Evolutionary conservation across 2,329 filamentous ascomycete species (phyloP), one percentile per base, ranked within the genome.

Genomic region (Fusarium sp.): DNA sequence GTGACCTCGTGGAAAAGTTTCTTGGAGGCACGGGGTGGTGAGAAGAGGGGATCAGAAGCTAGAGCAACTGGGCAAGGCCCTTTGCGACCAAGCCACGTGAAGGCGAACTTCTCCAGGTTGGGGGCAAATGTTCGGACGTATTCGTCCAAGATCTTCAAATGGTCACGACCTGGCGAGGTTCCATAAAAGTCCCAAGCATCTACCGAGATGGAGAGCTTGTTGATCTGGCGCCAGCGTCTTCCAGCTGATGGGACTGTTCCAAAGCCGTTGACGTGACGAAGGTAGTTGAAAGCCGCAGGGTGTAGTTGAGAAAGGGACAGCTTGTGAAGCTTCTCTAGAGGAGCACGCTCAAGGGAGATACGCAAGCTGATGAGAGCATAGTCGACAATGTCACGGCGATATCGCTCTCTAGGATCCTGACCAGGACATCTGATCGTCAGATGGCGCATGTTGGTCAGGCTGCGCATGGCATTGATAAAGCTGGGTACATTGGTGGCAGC

Each of bases 291-390:
- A 13, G 92, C 93, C 4, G 90, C 88, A 1, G 94, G 91, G 76
- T 97, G 94, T 15, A 97, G 89, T 5, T 90, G 90, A 18, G 90
- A 89, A 5, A 97, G 87, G 2, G 93, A 93, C 7, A 98, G 86
- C 69, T 91, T 92, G 72, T 87, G 85, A 20, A 98, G 88, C 66
- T 87, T 88, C 57, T 85, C 85, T 55, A 96, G 84, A 3, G 91
- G 89, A 15, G 91, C 90, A 61, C 92, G 89, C 84, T 97, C 95
- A 36, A 97, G 84, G 18, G 95, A 92, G 73, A 97, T 94, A 73
- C 94, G 92, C 63, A 97, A 84, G 73, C 94, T 96, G 80, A 97
- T 94, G 70, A 98, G 90, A 8, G 94, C 94, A 79, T 96, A 97
- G 86, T 97, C 95, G 68, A 97, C 93, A 55, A 92, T 90, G 81